Percentiles rank a stretch among this genome's conserved stretches.
Conservation (phyloP, 768 basidiomycete species). For the Mycena vitilis region DNA sequence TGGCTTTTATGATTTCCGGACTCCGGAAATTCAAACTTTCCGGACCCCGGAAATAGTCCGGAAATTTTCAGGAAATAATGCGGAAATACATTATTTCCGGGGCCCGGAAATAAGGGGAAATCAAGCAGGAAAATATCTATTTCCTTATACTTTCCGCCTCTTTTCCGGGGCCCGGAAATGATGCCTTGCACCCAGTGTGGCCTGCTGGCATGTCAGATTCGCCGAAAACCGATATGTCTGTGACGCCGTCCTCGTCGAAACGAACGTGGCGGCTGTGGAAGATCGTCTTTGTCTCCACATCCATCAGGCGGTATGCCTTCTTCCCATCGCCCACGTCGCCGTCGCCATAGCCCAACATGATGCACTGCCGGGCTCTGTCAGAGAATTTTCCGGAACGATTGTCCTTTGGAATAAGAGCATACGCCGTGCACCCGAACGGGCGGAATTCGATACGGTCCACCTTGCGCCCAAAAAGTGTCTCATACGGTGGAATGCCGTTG, state of each 20-base stretch:
- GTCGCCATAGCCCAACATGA: neutral
- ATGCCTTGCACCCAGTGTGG: too few relatives aligned
- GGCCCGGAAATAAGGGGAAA: too few relatives aligned
- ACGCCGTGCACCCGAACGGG: neutral
- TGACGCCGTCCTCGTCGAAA: neutral
- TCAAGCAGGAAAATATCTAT: too few relatives aligned
- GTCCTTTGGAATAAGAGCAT: neutral
- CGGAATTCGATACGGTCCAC: neutral
- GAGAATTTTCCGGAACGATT: neutral
- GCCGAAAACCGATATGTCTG: too few relatives aligned
- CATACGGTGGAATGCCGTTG: neutral
- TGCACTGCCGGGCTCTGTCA: neutral
- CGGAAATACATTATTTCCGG: too few relatives aligned
- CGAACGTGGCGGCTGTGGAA: constrained; percentile 8
- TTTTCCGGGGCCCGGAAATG: too few relatives aligned
- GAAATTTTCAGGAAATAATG: too few relatives aligned
- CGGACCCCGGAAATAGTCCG: too few relatives aligned
- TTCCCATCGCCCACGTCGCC: neutral
- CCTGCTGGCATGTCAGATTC: too few relatives aligned
- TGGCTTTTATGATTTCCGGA: too few relatives aligned
- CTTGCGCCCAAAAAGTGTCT: neutral
- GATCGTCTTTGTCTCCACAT: neutral
- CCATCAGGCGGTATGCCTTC: constrained; percentile 5
- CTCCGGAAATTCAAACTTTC: too few relatives aligned
- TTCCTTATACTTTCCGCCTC: too few relatives aligned